Evolutionary conservation across 495 filamentous ascomycete genomes (phyloP).

Genomic region (Aspergillus saccharolyticus): DNA sequence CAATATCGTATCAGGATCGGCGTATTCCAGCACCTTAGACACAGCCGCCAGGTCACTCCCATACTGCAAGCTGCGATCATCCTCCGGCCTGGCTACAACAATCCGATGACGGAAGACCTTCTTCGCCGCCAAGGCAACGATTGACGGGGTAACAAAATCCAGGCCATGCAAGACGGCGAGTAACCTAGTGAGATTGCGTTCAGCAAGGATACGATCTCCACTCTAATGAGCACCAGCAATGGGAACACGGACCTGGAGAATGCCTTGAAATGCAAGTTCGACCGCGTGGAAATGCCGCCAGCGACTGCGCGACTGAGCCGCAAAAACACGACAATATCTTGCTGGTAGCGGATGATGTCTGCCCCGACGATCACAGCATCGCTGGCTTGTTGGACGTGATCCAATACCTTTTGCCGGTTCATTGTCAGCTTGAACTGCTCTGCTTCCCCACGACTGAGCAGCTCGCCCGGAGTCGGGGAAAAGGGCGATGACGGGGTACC

Average conservation of each 20-base stretch:
- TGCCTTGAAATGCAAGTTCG: slow-evolving; percentile 68
- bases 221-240: not conserved
- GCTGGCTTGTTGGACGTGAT: slow-evolving; percentile 32
- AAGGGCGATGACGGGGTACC: slow-evolving; percentile 14
- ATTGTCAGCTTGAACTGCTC: not conserved
- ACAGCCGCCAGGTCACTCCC: slow-evolving; percentile 75
- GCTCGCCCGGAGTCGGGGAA: too few species aligned
- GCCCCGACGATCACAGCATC: slow-evolving; percentile 43
- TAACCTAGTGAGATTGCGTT: slow-evolving; percentile 19
- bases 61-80: slow-evolving; percentile 88
- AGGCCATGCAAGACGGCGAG: slow-evolving; percentile 82
- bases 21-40: slow-evolving; percentile 55
- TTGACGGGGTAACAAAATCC: slow-evolving; percentile 75
- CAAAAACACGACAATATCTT: slow-evolving; percentile 80
- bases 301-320: slow-evolving; percentile 78
- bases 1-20: slow-evolving; percentile 71
- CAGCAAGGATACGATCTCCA: not conserved
- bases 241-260: slow-evolving; percentile 51
- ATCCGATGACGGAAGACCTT: slow-evolving; percentile 89
- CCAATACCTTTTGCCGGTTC: slow-evolving; percentile 27
- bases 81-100: slow-evolving; percentile 57
- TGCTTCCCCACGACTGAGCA: too few species aligned
- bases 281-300: slow-evolving; percentile 68
- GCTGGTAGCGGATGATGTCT: slow-evolving; percentile 74
- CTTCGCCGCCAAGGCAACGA: slow-evolving; percentile 75